Evolutionary conservation across 148 eudicot genomes (phyloP).

Genomic region (Fallopia convolvulus): DNA sequence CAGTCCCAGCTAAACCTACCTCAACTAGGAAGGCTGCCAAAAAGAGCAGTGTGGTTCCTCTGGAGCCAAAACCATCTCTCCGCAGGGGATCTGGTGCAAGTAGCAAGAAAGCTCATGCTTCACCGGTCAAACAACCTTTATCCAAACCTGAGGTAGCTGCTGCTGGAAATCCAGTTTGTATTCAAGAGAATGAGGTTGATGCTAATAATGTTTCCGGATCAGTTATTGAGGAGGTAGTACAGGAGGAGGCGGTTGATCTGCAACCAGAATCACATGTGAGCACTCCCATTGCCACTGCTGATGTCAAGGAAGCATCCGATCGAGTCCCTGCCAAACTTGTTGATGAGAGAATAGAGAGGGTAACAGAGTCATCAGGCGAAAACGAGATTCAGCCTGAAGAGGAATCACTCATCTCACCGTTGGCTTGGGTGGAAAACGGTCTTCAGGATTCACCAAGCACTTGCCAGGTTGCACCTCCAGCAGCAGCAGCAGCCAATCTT

Average conservation of each 20-base stretch:
- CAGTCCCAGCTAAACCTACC: conserved; percentile 45
- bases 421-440: conserved; percentile 83
- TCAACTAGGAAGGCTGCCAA: conserved; percentile 65
- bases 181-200: conserved; percentile 28
- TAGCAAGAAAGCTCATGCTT: conserved; percentile 32
- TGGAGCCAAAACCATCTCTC: conserved; percentile 66
- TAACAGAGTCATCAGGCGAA: conserved; percentile 23
- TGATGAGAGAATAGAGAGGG: conserved; percentile 24
- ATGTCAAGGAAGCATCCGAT: conserved; percentile 19
- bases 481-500: conserved; percentile 25
- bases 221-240: conserved; percentile 18
- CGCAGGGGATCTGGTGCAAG: conserved; percentile 52
- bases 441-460: conserved; percentile 31
- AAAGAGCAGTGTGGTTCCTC: conserved; percentile 90
- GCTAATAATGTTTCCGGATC: conserved; percentile 22
- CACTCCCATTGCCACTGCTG: conserved; percentile 18
- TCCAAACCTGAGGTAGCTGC: conserved; percentile 18
- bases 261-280: conserved; percentile 24
- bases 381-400: conserved; percentile 36
- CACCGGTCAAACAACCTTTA: conserved; percentile 31
- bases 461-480: conserved; percentile 26
- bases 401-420: conserved; percentile 64
- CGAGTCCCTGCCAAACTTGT: conserved; percentile 20
- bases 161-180: conserved; percentile 23
- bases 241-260: conserved; percentile 15